Base-by-base conservation (phyloP, 2,329 filamentous ascomycete genomes). In the Fusarium musae region DNA sequence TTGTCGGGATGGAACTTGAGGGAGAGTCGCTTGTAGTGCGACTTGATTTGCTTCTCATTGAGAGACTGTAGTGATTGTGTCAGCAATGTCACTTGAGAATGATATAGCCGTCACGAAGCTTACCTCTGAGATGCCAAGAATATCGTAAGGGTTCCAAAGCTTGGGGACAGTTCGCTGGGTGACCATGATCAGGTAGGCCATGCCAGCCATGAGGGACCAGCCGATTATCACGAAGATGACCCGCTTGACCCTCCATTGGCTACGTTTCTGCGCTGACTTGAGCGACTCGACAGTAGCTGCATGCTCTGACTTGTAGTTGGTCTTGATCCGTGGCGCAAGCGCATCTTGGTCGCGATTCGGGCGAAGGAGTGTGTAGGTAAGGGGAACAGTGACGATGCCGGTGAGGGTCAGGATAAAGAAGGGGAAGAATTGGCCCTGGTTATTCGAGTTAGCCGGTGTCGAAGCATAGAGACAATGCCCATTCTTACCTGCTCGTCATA, bases 101-200 rank as follows among this genome's bases (percentile, higher is more conserved):
- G 28, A 28, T 39, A 3, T n/a, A 15, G 36, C 44, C 19, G 56
- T 44, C 50, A 52, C 44, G 39, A 54, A 50, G 57, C 88, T 77
- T 85, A 94, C 93, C 83, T 95, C 93, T 76, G 93, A 90, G 63
- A 99, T 89, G 50, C 93, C 94, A 64, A 99, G 85, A 77, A 99
- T 97, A 76, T 97, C 93, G 84, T 98, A 99, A 3, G 96, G 96
- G 83, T 99, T 97, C 93, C 96, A 99, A 64, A 97, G 88, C 84
- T 96, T 94, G 53, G 91, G 88, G 36, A 87, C 83, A 3, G 90
- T 90, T 64, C 89, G 89, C 76, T 93, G 90, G 63, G 95, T 96
- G 56, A 93, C 91, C 68, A 91, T 82, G 80, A 98, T 97, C 69
- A 99, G 88, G 82, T 98, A 99, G 34, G 93, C 86, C 94, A 98